These are phyloP conservation scores for Fusarium longipes DNA, from an alignment of 2,329 filamentous ascomycete genomes.

Conservation along the genomic window DNA sequence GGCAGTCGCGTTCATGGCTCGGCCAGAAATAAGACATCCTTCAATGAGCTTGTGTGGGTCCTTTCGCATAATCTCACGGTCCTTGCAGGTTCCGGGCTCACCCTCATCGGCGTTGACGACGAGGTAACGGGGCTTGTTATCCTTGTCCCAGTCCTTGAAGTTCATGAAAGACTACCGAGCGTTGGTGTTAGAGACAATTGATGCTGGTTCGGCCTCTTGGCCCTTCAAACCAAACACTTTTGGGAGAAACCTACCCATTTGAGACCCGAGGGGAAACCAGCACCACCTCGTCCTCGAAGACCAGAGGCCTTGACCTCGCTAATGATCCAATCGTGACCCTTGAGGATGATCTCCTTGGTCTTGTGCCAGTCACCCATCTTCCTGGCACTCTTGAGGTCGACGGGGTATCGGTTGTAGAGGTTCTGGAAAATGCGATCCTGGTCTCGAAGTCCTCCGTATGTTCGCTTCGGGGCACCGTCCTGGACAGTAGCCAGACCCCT, in stretches of 20 bases:
- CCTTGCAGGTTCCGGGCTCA: constrained; percentile 98
- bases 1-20: constrained; percentile 98
- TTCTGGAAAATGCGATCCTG: constrained; percentile 99
- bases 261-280: constrained; percentile 96
- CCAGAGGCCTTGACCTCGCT: constrained; percentile 97
- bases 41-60: constrained; percentile 99
- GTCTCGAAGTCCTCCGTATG: constrained; percentile 89
- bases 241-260: constrained; percentile 84
- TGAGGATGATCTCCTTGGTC: constrained; percentile 97
- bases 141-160: constrained; percentile 99
- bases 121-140: constrained; percentile 92
- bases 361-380: constrained; percentile 99
- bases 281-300: constrained; percentile 93
- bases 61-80: constrained; percentile 99
- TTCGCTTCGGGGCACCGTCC: constrained; percentile 75
- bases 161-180: constrained; percentile 93
- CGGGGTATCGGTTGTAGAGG: constrained; percentile 91
- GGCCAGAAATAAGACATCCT: constrained; percentile 93
- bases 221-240: constrained; percentile 12
- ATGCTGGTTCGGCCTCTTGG: constrained; percentile 37
- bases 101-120: constrained; percentile 99
- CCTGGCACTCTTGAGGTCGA: constrained; percentile 92
- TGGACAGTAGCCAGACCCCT: constrained; percentile 86
- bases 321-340: constrained; percentile 99
- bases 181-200: constrained; percentile 36